Conservation (phyloP, 805 yeast species). For the Spathaspora boniae region DNA sequence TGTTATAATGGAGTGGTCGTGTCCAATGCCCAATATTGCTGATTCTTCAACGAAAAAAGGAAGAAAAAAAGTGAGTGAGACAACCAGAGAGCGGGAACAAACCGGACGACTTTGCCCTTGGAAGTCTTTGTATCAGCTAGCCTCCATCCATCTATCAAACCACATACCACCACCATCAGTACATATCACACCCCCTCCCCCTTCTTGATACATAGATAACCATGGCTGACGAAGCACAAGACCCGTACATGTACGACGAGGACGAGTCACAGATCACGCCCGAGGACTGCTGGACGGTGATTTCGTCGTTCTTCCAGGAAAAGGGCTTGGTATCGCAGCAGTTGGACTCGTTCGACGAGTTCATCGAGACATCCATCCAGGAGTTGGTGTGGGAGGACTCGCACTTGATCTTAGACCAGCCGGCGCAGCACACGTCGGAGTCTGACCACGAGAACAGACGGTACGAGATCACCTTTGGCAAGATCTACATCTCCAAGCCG, state of each 20-base stretch:
- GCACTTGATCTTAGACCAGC: conserved; percentile 90
- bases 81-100: conserved; percentile 2
- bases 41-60: conserved; percentile 2
- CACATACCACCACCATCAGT: background rate
- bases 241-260: conserved; percentile 71
- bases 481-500: conserved; percentile 93
- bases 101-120: background rate
- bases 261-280: conserved; percentile 73
- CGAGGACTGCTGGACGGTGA: conserved; percentile 99
- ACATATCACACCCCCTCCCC: conserved; percentile 15
- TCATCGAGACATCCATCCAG: conserved; percentile 93
- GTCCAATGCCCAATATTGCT: too few relatives aligned
- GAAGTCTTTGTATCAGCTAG: background rate
- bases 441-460: conserved; percentile 86
- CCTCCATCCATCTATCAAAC: background rate
- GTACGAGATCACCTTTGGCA: conserved; percentile 96
- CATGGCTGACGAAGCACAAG: too few relatives aligned
- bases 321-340: conserved; percentile 98
- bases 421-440: conserved; percentile 95
- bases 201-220: too few relatives aligned
- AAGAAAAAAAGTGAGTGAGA: conserved; percentile 5
- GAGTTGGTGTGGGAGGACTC: conserved; percentile 96
- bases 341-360: conserved; percentile 96
- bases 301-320: conserved; percentile 91
- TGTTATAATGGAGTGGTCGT: too few relatives aligned